Conservation (phyloP, 495 filamentous ascomycete species). For the Talaromyces wortmannii region DNA sequence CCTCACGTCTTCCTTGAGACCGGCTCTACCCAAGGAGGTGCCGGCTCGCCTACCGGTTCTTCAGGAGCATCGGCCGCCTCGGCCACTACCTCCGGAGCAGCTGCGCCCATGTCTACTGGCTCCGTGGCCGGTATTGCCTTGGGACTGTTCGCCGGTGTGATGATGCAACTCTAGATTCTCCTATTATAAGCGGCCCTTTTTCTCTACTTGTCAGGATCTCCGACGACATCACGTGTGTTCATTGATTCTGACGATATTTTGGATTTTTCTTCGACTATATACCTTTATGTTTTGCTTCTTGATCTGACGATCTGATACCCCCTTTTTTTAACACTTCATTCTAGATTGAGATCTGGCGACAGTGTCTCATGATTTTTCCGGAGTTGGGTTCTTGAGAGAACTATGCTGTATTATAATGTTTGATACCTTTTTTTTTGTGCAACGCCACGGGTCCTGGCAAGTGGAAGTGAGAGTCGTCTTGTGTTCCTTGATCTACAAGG, state of each 20-base stretch:
- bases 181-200: neutral
- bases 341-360: conserved; percentile 1
- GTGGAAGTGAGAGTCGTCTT: neutral
- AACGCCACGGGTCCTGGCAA: neutral
- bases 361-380: neutral
- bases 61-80: conserved; percentile 9
- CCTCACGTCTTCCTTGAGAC: conserved; percentile 27
- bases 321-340: conserved; percentile 1
- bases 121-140: conserved; percentile 21
- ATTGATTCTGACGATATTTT: neutral
- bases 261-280: neutral
- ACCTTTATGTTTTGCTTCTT: conserved; percentile 1
- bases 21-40: conserved; percentile 14
- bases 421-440: neutral
- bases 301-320: conserved; percentile 7
- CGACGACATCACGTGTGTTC: conserved; percentile 6
- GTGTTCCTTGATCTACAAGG: neutral
- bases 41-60: conserved; percentile 5
- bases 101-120: conserved; percentile 13
- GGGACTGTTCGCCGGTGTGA: conserved; percentile 21
- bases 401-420: neutral
- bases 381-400: neutral
- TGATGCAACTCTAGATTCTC: conserved; percentile 14
- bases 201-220: conserved; percentile 2
- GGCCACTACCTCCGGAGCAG: conserved; percentile 5